Evolutionary conservation across 768 basidiomycete genomes (phyloP).

Genomic region (Boletus rubescentipes): DNA sequence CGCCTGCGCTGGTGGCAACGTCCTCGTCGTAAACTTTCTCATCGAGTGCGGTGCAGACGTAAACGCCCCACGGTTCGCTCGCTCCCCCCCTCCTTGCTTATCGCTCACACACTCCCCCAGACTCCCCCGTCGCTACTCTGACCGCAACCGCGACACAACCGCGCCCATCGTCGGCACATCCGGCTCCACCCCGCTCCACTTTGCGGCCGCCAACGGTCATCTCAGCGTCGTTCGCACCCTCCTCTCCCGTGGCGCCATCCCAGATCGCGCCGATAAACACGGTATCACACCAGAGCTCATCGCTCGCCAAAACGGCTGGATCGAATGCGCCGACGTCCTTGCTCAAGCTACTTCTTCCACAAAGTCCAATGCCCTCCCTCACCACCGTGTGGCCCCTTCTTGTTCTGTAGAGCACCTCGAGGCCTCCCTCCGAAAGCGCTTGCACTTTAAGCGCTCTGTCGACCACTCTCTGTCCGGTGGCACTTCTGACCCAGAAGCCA

Average conservation of each 20-base stretch:
- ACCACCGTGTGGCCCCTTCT: constrained; percentile 21
- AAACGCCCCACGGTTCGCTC: constrained; percentile 81
- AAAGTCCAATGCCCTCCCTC: constrained; percentile 14
- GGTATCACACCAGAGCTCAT: constrained; percentile 85
- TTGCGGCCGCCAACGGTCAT: constrained; percentile 95
- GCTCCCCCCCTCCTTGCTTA: constrained; percentile 5
- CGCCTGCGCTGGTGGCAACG: constrained; percentile 88
- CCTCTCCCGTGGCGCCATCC: constrained; percentile 80
- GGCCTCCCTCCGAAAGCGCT: constrained; percentile 40
- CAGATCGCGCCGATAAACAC: constrained; percentile 85
- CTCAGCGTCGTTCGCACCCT: constrained; percentile 72
- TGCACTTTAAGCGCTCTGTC: constrained; percentile 77
- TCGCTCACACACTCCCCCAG: constrained; percentile 36
- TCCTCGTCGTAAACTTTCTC: constrained; percentile 81
- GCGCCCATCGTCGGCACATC: constrained; percentile 75
- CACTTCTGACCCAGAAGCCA: constrained; percentile 30
- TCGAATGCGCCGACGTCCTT: constrained; percentile 73
- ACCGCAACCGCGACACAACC: constrained; percentile 62
- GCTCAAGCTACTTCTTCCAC: constrained; percentile 53
- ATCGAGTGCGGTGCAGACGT: constrained; percentile 97
- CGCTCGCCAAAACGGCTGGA: constrained; percentile 77
- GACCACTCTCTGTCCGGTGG: constrained; percentile 60
- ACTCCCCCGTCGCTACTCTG: constrained; percentile 73
- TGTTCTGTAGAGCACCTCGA: constrained; percentile 33
- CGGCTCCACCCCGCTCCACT: constrained; percentile 95